A percentile compares a stretch with the other conserved stretches of the same genome.
These are phyloP conservation scores for Sporothrix inflata DNA, from an alignment of 2,329 filamentous ascomycete genomes.

Conservation along the genomic window DNA sequence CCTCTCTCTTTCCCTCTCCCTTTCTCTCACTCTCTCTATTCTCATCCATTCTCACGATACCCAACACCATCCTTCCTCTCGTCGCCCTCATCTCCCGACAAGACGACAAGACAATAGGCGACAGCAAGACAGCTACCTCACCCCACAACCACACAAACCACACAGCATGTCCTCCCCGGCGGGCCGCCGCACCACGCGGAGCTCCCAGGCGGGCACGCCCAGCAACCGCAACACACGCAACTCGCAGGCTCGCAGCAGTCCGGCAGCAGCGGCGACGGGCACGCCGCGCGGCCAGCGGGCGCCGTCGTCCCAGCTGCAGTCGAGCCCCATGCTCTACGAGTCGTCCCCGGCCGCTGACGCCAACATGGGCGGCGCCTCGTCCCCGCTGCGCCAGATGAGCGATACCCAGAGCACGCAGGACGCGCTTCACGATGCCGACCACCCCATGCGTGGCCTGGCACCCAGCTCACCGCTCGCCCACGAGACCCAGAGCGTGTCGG, in stretches of 20 bases:
- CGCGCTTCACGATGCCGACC: slow-evolving; percentile 31
- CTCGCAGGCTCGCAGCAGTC: slow-evolving; percentile 41
- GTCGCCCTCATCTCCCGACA: neutral
- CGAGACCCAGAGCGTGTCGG: slow-evolving; percentile 56
- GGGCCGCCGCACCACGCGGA: slow-evolving; percentile 55
- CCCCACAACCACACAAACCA: slow-evolving; percentile 10
- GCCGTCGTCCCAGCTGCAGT: slow-evolving; percentile 57
- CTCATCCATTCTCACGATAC: slow-evolving; percentile 2
- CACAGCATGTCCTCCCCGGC: slow-evolving; percentile 64
- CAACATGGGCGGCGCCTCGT: slow-evolving; percentile 44
- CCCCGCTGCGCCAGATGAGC: slow-evolving; percentile 60
- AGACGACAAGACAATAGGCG: neutral
- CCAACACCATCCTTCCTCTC: neutral
- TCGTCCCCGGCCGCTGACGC: slow-evolving; percentile 43
- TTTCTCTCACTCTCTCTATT: neutral
- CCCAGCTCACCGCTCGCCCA: slow-evolving; percentile 65
- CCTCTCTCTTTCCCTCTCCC: neutral
- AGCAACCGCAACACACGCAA: slow-evolving; percentile 38
- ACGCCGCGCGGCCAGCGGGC: slow-evolving; percentile 4
- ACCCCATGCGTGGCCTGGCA: slow-evolving; percentile 39
- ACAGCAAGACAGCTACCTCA: neutral
- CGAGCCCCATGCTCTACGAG: slow-evolving; percentile 81
- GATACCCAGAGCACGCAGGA: slow-evolving; percentile 56
- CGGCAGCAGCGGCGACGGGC: slow-evolving; percentile 31
- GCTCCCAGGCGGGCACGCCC: slow-evolving; percentile 57